A percentile compares a stretch with the other conserved stretches of the same genome.
phyloP scores from a whole-genome alignment of 2,329 filamentous ascomycete species.

The Fonsecaea erecta region DNA sequence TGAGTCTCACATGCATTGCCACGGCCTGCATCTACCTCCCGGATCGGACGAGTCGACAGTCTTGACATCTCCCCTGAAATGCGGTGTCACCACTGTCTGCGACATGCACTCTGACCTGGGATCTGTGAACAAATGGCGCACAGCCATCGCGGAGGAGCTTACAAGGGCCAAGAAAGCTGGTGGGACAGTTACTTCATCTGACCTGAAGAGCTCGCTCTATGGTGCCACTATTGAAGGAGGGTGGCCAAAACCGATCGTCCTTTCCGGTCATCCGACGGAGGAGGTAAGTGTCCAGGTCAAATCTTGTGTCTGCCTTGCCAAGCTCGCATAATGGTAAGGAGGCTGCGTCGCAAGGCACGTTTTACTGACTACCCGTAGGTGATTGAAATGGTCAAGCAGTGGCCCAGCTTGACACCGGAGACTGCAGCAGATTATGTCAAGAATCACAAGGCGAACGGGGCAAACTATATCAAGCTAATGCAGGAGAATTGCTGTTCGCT shows the following conservation, averaged over 20 bases:
- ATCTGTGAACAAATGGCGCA: conserved; percentile 26
- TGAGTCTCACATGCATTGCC: conserved; percentile 36
- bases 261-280: conserved; percentile 39
- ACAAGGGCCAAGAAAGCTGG: conserved; percentile 24
- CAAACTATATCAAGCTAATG: conserved; percentile 39
- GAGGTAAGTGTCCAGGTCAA: conserved; percentile 22
- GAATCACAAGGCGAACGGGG: conserved; percentile 33
- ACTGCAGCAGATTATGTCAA: conserved; percentile 44
- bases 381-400: conserved; percentile 49
- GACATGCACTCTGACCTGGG: conserved; percentile 37
- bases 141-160: conserved; percentile 30
- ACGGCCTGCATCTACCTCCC: conserved; percentile 31
- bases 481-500: conserved; percentile 38
- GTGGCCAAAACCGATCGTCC: conserved; percentile 52
- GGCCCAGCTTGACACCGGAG: conserved; percentile 53
- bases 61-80: conserved; percentile 31
- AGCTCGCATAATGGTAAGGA: background rate
- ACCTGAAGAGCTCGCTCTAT: conserved; percentile 56
- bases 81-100: conserved; percentile 37
- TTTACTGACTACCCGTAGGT: conserved; percentile 26
- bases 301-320: background rate
- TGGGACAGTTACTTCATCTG: conserved; percentile 37
- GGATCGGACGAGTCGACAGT: conserved; percentile 29
- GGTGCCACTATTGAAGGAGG: conserved; percentile 58
- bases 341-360: background rate